These are phyloP conservation scores for Jaapia argillacea DNA, from an alignment of 768 basidiomycete genomes.

Conservation along the genomic window DNA sequence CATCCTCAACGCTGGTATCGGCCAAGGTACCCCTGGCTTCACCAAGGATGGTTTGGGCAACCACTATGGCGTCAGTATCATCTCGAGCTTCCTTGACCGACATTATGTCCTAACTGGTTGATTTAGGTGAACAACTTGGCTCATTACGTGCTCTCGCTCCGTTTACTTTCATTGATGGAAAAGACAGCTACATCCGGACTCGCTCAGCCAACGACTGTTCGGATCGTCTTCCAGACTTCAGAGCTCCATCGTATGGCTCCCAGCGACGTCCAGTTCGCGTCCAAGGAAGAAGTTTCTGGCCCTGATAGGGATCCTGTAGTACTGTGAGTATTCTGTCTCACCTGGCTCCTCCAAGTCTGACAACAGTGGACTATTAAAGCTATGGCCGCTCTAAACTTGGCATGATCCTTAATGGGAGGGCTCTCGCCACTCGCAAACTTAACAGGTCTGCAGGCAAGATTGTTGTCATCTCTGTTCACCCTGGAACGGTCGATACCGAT, in stretches of 20 bases:
- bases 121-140: slow-evolving; percentile 18
- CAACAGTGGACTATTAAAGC: slow-evolving; percentile 2
- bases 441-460: slow-evolving; percentile 8
- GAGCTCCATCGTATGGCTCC: slow-evolving; percentile 17
- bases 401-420: slow-evolving; percentile 13
- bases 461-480: slow-evolving; percentile 17
- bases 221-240: slow-evolving; percentile 19
- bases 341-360: background rate
- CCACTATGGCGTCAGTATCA: slow-evolving; percentile 14
- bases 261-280: slow-evolving; percentile 9
- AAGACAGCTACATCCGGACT: slow-evolving; percentile 11
- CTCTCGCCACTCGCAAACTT: slow-evolving; percentile 15
- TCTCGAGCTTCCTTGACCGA: background rate
- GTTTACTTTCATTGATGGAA: slow-evolving; percentile 17
- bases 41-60: slow-evolving; percentile 16
- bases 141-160: slow-evolving; percentile 16
- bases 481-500: slow-evolving; percentile 19
- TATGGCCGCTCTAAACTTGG: slow-evolving; percentile 19
- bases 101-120: background rate
- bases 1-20: slow-evolving; percentile 18
- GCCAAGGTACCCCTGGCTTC: slow-evolving; percentile 17
- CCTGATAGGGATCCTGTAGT: slow-evolving; percentile 9
- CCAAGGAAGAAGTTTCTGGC: slow-evolving; percentile 17
- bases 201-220: slow-evolving; percentile 14
- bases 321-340: background rate